Conservation (phyloP, 2,329 filamentous ascomycete species). For the Clarireedia paspali region DNA sequence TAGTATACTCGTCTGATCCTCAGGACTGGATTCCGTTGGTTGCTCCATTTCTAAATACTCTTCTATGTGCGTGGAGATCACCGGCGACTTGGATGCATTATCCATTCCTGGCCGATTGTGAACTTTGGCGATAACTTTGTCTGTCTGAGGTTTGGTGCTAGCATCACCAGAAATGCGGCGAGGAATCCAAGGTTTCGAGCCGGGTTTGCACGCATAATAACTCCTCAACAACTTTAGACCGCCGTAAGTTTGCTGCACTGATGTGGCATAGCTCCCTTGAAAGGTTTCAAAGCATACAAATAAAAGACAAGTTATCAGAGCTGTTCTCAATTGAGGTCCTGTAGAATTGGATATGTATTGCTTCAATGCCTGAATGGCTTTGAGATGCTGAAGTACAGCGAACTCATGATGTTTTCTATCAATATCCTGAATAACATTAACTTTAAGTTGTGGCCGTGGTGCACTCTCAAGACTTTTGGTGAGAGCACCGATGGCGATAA, state of each 20-base stretch:
- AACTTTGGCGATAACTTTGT: slow-evolving; percentile 11
- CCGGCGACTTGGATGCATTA: slow-evolving; percentile 13
- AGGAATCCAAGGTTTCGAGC: slow-evolving; percentile 17
- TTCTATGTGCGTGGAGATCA: slow-evolving; percentile 18
- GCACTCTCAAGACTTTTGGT: slow-evolving; percentile 52
- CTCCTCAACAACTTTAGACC: slow-evolving; percentile 47
- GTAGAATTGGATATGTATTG: slow-evolving; percentile 36
- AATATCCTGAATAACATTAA: slow-evolving; percentile 33
- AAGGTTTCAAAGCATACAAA: slow-evolving; percentile 28
- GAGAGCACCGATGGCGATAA: slow-evolving; percentile 58
- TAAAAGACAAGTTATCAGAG: slow-evolving; percentile 26
- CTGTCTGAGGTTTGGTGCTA: neutral
- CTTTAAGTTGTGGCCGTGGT: slow-evolving; percentile 22
- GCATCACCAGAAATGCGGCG: slow-evolving; percentile 2
- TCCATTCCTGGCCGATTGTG: slow-evolving; percentile 17
- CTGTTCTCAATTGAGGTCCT: slow-evolving; percentile 33
- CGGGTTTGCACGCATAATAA: slow-evolving; percentile 22
- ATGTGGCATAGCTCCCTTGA: slow-evolving; percentile 46
- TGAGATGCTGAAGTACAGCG: slow-evolving; percentile 50
- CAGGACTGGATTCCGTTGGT: neutral
- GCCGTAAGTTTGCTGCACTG: slow-evolving; percentile 52
- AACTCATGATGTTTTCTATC: slow-evolving; percentile 48
- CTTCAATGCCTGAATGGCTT: slow-evolving; percentile 46
- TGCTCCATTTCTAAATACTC: slow-evolving; percentile 19
- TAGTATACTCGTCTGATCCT: neutral